Base-by-base conservation (phyloP, 257 asterid species). In the Solanum ossicruentum region DNA sequence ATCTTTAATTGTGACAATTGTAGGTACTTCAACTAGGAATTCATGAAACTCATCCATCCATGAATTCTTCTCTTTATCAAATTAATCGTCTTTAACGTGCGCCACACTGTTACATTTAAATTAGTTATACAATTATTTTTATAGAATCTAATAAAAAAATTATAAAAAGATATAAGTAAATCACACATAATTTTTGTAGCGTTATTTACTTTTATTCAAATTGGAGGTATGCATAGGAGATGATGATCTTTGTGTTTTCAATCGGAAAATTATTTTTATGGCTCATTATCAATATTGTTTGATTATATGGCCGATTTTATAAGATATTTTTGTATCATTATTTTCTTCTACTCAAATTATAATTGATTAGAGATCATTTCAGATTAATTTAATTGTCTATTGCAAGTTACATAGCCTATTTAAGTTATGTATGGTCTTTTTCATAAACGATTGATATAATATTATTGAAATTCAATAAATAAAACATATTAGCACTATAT, bases 101-200 rank as follows among this genome's bases (percentile, higher is more conserved):
- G 89, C 92, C 91, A 90, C 17, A 90, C 92, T 90, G 51, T 90
- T 90, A 51, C 91, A 90, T 83, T 90, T 90, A 39, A 90, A 90
- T 65, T 16, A 65, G 11, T 65, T 26, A 23, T 65, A 26, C 26
- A 10, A 0, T 26, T 65, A 4, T 65, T 26, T 65, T 13, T 5
- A 63, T 63, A 23, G 71, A 8, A 17, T 18, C 1, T 1, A 8
- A 8, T 0, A 57, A 1, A 56, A 56, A 18, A 57, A 18, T 8
- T 2, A 0, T 57, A 2, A 57, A 57, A 57, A 18, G 23, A 57
- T 57, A 28, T 13, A 26, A 16, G 12, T 63, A 26, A 65, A 13
- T 26, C n/a, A n/a, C 45, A 12, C 5, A 20, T 23, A 39, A n/a
- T 61, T 12, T 63, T 23, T 63, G 1, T 3, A 9, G 18, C 15